Evolutionary conservation across 2,329 filamentous ascomycete species (phyloP).

Genomic region (Aspergillus pseudoterreus): DNA sequence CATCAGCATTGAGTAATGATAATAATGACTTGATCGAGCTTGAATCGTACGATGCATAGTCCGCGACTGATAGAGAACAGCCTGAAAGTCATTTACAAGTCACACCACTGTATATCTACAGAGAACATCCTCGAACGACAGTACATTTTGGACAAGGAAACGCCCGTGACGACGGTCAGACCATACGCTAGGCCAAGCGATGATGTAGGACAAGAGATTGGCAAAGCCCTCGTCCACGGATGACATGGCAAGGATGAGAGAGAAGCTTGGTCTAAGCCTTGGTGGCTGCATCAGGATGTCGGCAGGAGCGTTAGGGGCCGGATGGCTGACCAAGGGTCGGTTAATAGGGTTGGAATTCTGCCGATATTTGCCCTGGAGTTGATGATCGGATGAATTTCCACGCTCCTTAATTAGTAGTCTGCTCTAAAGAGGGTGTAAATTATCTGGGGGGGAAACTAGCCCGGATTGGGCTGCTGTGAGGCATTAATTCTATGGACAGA

Average conservation of each 20-base stretch:
- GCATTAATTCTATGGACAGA: too few species aligned
- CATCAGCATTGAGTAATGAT: constrained; percentile 2
- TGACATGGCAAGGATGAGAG: not conserved
- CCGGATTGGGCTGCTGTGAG: too few species aligned
- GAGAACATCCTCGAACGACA: too few species aligned
- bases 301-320: not conserved
- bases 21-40: not conserved
- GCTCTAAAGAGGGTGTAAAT: too few species aligned
- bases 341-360: not conserved
- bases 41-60: too few species aligned
- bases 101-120: too few species aligned
- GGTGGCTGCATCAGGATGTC: not conserved
- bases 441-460: too few species aligned
- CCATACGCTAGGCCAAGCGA: not conserved
- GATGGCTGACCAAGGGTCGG: not conserved
- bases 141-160: too few species aligned
- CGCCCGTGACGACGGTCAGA: too few species aligned
- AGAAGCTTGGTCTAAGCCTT: not conserved
- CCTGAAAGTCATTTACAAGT: too few species aligned
- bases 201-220: not conserved
- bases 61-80: too few species aligned
- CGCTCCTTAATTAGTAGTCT: too few species aligned
- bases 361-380: not conserved
- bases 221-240: not conserved
- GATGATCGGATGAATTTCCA: not conserved